phyloP scores from a whole-genome alignment of 208 protist species.

The Angomonas deanei region DNA sequence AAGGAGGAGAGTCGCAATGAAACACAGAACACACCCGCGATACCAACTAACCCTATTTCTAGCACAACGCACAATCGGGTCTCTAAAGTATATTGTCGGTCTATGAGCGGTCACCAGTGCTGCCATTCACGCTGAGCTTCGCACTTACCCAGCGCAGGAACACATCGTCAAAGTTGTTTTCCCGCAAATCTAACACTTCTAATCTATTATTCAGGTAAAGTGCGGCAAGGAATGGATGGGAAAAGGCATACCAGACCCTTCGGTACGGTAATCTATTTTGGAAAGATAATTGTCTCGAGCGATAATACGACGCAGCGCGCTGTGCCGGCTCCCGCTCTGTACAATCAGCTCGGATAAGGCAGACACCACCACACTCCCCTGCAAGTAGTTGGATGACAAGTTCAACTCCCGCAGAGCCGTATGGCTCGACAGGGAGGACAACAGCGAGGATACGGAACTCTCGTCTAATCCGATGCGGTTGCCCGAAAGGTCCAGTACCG shows the following conservation, averaged over 20 bases:
- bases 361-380: constrained; percentile 21
- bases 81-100: too few species aligned
- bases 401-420: constrained; percentile 20
- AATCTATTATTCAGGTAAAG: constrained; percentile 56
- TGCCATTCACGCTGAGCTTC: constrained; percentile 57
- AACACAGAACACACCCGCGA: too few species aligned
- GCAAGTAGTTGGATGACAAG: constrained; percentile 33
- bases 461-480: constrained; percentile 38
- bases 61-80: too few species aligned
- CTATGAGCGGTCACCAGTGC: too few species aligned
- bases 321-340: constrained; percentile 7
- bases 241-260: background rate
- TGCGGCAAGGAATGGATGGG: constrained; percentile 47
- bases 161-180: constrained; percentile 33
- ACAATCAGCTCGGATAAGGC: constrained; percentile 53
- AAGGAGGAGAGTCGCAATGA: too few species aligned
- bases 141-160: constrained; percentile 44
- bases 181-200: constrained; percentile 20
- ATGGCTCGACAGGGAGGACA: constrained; percentile 30
- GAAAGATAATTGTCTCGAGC: constrained; percentile 18
- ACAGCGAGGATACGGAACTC: constrained; percentile 20
- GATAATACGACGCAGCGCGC: constrained; percentile 11
- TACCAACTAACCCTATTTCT: too few species aligned
- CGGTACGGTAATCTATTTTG: background rate
- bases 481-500: constrained; percentile 28